Evolutionary conservation across 1,139 yeast species (phyloP).

Genomic region (Debaryomyces sp.): DNA sequence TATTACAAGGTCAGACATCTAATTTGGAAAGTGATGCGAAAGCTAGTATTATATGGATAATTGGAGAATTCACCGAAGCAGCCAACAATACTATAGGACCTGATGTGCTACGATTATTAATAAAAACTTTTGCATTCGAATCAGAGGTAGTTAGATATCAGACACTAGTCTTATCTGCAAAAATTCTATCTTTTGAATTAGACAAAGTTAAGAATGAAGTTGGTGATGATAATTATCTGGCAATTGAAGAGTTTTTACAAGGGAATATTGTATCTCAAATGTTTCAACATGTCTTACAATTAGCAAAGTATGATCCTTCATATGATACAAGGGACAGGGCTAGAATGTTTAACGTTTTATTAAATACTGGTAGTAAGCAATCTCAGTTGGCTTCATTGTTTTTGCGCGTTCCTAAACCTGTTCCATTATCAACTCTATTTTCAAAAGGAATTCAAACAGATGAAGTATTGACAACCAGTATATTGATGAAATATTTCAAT

Average conservation of each 20-base stretch:
- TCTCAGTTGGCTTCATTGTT: slow-evolving; percentile 70
- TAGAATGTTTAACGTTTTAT: slow-evolving; percentile 63
- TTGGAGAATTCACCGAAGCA: slow-evolving; percentile 74
- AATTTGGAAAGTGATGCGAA: slow-evolving; percentile 57
- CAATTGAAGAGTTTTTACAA: slow-evolving; percentile 29
- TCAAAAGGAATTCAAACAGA: neutral
- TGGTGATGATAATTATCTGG: slow-evolving; percentile 28
- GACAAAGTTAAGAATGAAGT: slow-evolving; percentile 32
- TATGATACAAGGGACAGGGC: slow-evolving; percentile 88
- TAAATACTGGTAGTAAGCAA: slow-evolving; percentile 35
- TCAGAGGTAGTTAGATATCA: slow-evolving; percentile 67
- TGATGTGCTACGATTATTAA: slow-evolving; percentile 67
- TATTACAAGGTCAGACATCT: slow-evolving; percentile 27
- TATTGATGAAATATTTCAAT: slow-evolving; percentile 27
- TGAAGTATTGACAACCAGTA: slow-evolving; percentile 17
- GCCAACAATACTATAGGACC: slow-evolving; percentile 59
- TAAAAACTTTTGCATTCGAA: slow-evolving; percentile 61
- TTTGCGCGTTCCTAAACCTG: slow-evolving; percentile 81
- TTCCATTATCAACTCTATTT: slow-evolving; percentile 39
- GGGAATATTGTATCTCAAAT: slow-evolving; percentile 48
- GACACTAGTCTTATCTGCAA: slow-evolving; percentile 72
- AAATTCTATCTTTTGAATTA: slow-evolving; percentile 60
- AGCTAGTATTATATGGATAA: slow-evolving; percentile 86
- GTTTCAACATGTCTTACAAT: slow-evolving; percentile 62
- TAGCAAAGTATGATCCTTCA: slow-evolving; percentile 73